Base-by-base conservation (phyloP, 768 basidiomycete species). In the Tricholoma sp. region DNA sequence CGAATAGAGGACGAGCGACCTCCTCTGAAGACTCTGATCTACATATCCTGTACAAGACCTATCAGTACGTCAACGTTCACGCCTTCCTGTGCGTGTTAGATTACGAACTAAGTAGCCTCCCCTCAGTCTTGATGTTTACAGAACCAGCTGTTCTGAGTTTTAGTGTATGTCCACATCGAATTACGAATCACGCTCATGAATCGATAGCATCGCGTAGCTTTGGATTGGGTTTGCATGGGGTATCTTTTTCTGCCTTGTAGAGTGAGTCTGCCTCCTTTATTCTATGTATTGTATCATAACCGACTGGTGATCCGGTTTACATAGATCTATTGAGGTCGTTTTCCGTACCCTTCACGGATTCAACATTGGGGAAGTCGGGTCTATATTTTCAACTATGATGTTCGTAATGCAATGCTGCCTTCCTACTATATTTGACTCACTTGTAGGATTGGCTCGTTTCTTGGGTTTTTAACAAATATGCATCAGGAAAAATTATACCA, bases 161-260 rank as follows among this genome's bases (percentile, higher is more conserved):
- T 64, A 86, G 83, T 64, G 88, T 89, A 65, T 31, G 82, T 68
- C 11, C 1, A n/a, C 29, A 28, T 2, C 44, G 32, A 15, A 12
- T 28, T 44, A 1, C n/a, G 10, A 12, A 12, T 13, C 17, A 7
- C 15, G 17, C 15, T 5, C 1, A 33, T 44, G 42, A 44, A 32
- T 42, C n/a, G 4, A 15, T 20, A 5, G 15, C 5, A 5, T 42
- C 29, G 4, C 18, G 32, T 20, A 89, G 85, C 63, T 87, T n/a
- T 87, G 85, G 86, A 72, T 85, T 29, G 83, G 84, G 52, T 83
- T 92, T 57, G 78, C 81, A 0, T 93, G 90, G 89, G 90, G 90
- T 0, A 80, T 90, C 6, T 66, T 86, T 17, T 93, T 81, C 63
- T 84, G 82, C 53, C 72, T 91, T 71, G 31, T 63, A 7, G 31